Evolutionary conservation across 768 basidiomycete species (phyloP).

Genomic region (Naganishia friedmannii): DNA sequence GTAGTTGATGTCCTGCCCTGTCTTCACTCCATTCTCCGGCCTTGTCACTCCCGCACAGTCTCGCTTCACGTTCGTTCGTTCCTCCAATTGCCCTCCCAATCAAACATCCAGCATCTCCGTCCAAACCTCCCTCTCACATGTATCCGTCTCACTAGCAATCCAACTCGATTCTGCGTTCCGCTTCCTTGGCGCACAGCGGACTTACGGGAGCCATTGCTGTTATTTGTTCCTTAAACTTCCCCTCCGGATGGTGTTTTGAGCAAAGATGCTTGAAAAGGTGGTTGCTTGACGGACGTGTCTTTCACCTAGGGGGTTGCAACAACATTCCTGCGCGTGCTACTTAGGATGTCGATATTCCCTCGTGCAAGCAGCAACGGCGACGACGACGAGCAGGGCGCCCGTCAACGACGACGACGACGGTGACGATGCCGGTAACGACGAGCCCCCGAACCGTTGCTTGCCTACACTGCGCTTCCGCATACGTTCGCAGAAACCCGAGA

Average conservation of each 20-base stretch:
- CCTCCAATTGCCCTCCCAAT: neutral
- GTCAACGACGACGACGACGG: slow-evolving; percentile 8
- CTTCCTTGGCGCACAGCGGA: neutral
- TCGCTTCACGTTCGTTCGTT: neutral
- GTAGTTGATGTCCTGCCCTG: neutral
- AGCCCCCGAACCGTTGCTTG: neutral
- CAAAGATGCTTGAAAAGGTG: slow-evolving; percentile 23
- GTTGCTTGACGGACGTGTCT: slow-evolving; percentile 23
- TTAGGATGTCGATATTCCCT: neutral
- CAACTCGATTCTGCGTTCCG: neutral
- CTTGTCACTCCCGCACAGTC: too few relatives aligned
- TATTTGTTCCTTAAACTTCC: slow-evolving; percentile 18
- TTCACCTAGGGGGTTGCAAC: neutral
- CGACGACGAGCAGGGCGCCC: neutral
- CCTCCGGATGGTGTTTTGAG: slow-evolving; percentile 23
- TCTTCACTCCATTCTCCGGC: too few relatives aligned
- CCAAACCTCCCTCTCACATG: neutral
- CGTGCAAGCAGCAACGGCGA: neutral
- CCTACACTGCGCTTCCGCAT: neutral
- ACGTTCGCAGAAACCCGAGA: neutral
- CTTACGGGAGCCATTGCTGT: slow-evolving; percentile 29
- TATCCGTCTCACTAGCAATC: neutral
- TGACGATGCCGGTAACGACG: slow-evolving; percentile 6
- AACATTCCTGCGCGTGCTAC: neutral
- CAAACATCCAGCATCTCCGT: neutral